Evolutionary conservation across 768 basidiomycete genomes (phyloP), one percentile per base, ranked within the genome.

Genomic region (Hemileccinum rubropunctum): DNA sequence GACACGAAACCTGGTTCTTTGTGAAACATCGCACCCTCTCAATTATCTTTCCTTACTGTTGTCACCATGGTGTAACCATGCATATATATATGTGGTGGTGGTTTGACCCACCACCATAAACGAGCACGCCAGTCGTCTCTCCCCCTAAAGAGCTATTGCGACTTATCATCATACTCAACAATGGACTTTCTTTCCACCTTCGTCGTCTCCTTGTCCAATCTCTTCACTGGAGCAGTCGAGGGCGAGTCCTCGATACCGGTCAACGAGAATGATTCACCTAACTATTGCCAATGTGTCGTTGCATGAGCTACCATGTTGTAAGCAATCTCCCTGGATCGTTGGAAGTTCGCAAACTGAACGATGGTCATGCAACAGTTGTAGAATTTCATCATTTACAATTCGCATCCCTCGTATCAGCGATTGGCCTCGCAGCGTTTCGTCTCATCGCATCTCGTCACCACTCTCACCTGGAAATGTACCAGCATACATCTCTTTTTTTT

Each of bases 151-250:
- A 23, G 35, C 42, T 27, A 26, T 20, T 37, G 41, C 43, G 18
- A 54, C 36, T 18, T 41, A 41, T 48, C 48, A 46, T 38, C 2
- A 7, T 17, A 53, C 41, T 13, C 33, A 35, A 32, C 45, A 27
- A 65, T 65, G 64, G 64, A 65, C 50, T 15, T 35, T 4, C 53
- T 59, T 40, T 36, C 23, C 43, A 13, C 32, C 27, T 32, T 55
- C 23, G 21, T 27, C 18, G 34, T 48, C 21, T 2, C 42, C 11
- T 11, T 43, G n/a, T 30, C 50, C 26, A 12, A 39, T 23, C 6
- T 23, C 23, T 3, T 3, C 28, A n/a, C 30, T 33, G 45, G 39
- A 37, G 26, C 45, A 14, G 53, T 39, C 26, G 26, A 35, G 20
- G 41, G 32, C 5, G 32, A 6, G 13, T 42, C 54, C 3, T 47